A percentile compares a stretch with the other conserved stretches of the same genome.
These are phyloP conservation scores for Colletotrichum paranaense DNA, from an alignment of 2,329 filamentous ascomycete species.

Conservation along the genomic window DNA sequence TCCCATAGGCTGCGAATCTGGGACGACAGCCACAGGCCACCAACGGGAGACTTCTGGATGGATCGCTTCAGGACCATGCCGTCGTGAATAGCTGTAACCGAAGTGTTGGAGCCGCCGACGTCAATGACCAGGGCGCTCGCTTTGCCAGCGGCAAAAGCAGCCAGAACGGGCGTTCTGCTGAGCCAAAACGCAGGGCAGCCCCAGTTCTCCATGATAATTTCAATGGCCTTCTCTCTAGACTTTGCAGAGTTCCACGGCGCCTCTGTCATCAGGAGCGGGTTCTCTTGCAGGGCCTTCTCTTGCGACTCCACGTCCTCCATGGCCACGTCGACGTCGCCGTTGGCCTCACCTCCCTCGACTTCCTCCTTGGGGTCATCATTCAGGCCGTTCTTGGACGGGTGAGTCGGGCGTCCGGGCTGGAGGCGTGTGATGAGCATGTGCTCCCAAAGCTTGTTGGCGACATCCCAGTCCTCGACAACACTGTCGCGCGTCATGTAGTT, in stretches of 20 bases:
- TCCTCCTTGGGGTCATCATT: constrained; percentile 74
- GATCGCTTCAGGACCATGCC: constrained; percentile 94
- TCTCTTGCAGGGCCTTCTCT: constrained; percentile 88
- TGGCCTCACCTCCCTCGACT: constrained; percentile 70
- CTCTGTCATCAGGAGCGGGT: constrained; percentile 92
- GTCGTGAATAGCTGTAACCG: constrained; percentile 91
- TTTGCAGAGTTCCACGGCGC: constrained; percentile 92
- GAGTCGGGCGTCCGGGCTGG: constrained; percentile 78
- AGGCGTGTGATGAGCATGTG: constrained; percentile 90
- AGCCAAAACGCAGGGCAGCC: constrained; percentile 95
- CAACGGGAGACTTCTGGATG: constrained; percentile 85
- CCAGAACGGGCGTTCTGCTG: constrained; percentile 87
- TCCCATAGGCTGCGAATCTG: constrained; percentile 88
- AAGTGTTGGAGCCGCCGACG: constrained; percentile 88
- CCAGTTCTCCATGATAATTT: constrained; percentile 98
- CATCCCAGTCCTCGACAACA: constrained; percentile 96
- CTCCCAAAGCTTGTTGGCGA: constrained; percentile 90
- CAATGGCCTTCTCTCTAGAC: constrained; percentile 91
- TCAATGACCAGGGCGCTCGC: constrained; percentile 93
- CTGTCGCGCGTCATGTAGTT: constrained; percentile 94
- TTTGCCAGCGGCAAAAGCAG: constrained; percentile 93
- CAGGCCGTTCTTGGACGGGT: constrained; percentile 80
- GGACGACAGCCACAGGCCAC: constrained; percentile 88
- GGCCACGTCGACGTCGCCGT: constrained; percentile 70
- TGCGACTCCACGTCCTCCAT: constrained; percentile 65